Conservation (phyloP, 371 early-diverging fungal species). For the Mortierella sp. region DNA sequence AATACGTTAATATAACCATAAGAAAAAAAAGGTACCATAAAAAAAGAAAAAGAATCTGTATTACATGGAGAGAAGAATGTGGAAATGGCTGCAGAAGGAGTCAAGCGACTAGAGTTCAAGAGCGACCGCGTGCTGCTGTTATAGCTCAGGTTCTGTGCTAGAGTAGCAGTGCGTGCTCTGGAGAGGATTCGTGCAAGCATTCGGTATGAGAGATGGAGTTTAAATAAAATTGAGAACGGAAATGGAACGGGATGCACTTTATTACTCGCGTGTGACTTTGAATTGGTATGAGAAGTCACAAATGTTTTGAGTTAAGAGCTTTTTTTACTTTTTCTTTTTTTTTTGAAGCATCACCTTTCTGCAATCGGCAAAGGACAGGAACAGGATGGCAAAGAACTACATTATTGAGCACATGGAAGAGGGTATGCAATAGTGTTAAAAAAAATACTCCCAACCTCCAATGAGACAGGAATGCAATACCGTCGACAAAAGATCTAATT, state of each 20-base stretch:
- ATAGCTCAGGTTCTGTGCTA: neutral
- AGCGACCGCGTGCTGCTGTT: neutral
- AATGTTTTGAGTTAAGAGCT: neutral
- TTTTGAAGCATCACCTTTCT: neutral
- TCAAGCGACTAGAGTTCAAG: neutral
- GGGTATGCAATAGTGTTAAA: slow-evolving; percentile 18
- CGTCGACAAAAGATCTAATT: neutral
- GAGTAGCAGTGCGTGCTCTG: neutral
- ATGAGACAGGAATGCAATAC: neutral
- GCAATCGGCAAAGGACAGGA: neutral
- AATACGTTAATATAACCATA: neutral
- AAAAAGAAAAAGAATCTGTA: neutral
- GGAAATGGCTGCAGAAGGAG: slow-evolving; percentile 24
- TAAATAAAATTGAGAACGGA: neutral
- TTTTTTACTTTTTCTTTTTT: slow-evolving; percentile 1
- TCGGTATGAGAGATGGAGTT: neutral
- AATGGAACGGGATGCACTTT: neutral
- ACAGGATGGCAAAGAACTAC: slow-evolving; percentile 60
- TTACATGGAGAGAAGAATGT: slow-evolving; percentile 40
- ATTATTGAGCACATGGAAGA: slow-evolving; percentile 88
- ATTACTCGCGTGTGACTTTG: slow-evolving; percentile 3
- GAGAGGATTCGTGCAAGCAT: slow-evolving; percentile 27
- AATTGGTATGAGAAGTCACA: slow-evolving; percentile 6
- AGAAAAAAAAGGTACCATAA: neutral
- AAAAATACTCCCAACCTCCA: neutral